phyloP scores from a whole-genome alignment of 176 grass and related monocot genomes.

The Bothriochloa decipiens region DNA sequence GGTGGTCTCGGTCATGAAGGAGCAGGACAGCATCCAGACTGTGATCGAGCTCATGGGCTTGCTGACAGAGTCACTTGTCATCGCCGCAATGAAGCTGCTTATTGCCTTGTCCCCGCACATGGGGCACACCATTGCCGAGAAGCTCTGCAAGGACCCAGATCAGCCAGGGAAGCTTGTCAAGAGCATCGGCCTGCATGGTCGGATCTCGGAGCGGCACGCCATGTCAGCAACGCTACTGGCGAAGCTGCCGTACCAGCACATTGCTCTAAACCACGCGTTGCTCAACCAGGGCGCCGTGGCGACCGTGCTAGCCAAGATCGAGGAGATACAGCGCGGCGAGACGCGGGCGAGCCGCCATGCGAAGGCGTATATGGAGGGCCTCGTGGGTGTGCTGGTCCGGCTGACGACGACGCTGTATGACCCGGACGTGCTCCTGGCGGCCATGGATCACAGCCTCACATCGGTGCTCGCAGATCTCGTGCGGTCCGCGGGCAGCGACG shows the following conservation, averaged over 20 bases:
- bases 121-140: constrained; percentile 77
- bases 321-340: constrained; percentile 70
- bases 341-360: constrained; percentile 54
- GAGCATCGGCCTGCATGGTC: constrained; percentile 46
- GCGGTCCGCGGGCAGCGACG: constrained; percentile 58
- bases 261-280: constrained; percentile 69
- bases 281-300: constrained; percentile 49
- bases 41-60: constrained; percentile 67
- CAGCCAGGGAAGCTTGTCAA: constrained; percentile 64
- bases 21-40: constrained; percentile 55
- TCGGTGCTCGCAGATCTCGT: constrained; percentile 64
- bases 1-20: constrained; percentile 74
- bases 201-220: constrained; percentile 69
- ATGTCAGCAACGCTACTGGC: constrained; percentile 63
- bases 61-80: constrained; percentile 51
- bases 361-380: constrained; percentile 71
- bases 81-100: constrained; percentile 63
- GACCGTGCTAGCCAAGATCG: constrained; percentile 62
- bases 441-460: constrained; percentile 64
- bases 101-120: constrained; percentile 56
- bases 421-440: constrained; percentile 56
- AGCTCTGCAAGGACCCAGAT: constrained; percentile 65
- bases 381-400: constrained; percentile 68
- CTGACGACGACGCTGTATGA: constrained; percentile 73
- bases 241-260: constrained; percentile 67